Conservation (phyloP, 345 rosid species). For the Microthlaspi erraticum region DNA sequence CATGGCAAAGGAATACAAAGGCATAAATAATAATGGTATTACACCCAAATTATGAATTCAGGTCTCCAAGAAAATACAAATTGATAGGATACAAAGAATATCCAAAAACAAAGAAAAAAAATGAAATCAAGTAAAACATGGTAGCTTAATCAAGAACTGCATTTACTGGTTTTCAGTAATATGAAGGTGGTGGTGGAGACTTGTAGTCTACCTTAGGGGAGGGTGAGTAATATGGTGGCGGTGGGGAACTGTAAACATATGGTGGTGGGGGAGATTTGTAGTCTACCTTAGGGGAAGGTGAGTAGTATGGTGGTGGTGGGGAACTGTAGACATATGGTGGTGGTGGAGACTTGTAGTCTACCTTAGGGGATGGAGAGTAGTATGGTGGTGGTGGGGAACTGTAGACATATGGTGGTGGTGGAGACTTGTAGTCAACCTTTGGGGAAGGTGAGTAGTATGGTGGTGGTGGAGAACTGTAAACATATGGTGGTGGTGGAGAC, state of each 20-base stretch:
- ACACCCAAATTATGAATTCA: neutral
- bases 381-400: slow-evolving; percentile 27
- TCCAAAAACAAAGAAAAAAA: neutral
- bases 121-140: neutral
- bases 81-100: neutral
- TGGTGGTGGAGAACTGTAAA: slow-evolving; percentile 5
- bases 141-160: neutral
- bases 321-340: slow-evolving; percentile 31
- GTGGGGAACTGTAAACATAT: slow-evolving; percentile 23
- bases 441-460: slow-evolving; percentile 1
- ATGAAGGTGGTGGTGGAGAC: slow-evolving; percentile 12
- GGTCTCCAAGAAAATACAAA: slow-evolving; percentile 7
- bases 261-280: slow-evolving; percentile 36
- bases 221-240: slow-evolving; percentile 23
- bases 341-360: slow-evolving; percentile 15
- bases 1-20: neutral
- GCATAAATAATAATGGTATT: neutral
- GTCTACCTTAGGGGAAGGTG: neutral
- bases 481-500: slow-evolving; percentile 25
- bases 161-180: slow-evolving; percentile 23
- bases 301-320: slow-evolving; percentile 28
- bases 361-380: slow-evolving; percentile 15
- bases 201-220: slow-evolving; percentile 3
- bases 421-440: neutral
- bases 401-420: slow-evolving; percentile 25